Percentiles rank a stretch among this genome's conserved stretches.
Conservation (phyloP, 129 eudicot species). For the Flaveria sonorensis region DNA sequence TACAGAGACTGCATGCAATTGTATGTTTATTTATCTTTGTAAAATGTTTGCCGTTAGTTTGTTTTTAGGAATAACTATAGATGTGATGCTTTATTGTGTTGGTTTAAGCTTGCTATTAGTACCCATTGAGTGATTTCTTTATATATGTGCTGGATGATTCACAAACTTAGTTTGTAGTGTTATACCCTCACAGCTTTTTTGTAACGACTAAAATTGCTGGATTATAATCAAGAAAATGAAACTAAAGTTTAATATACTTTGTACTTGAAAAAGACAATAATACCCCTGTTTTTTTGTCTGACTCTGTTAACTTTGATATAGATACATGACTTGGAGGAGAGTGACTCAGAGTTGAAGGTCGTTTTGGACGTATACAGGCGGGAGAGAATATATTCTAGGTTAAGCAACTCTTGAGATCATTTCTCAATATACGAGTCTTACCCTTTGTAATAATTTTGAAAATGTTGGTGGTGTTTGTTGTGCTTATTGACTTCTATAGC, state of each 20-base stretch:
- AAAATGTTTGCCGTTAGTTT: background rate
- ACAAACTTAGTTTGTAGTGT: background rate
- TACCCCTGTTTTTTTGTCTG: slow-evolving; percentile 4
- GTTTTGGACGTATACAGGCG: slow-evolving; percentile 71
- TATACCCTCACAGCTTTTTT: background rate
- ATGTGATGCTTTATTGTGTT: background rate
- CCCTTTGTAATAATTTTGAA: slow-evolving; percentile 14
- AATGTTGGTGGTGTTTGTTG: slow-evolving; percentile 10
- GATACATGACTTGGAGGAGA: slow-evolving; percentile 70
- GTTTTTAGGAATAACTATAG: slow-evolving; percentile 8
- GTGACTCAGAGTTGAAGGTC: slow-evolving; percentile 66
- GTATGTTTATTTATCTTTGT: slow-evolving; percentile 41
- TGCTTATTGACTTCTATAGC: background rate
- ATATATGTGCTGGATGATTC: background rate
- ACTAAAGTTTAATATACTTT: background rate
- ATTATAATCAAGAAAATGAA: background rate
- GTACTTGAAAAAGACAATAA: background rate
- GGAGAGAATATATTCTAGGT: slow-evolving; percentile 77
- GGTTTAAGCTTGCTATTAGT: slow-evolving; percentile 12
- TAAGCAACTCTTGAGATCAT: slow-evolving; percentile 24
- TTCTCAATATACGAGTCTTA: background rate
- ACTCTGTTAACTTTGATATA: slow-evolving; percentile 41
- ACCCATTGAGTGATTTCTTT: background rate
- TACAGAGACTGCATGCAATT: slow-evolving; percentile 55
- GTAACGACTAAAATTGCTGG: background rate